A percentile compares a stretch with the other conserved stretches of the same genome.
phyloP scores from a whole-genome alignment of 1,139 yeast genomes.

The Trichomonascaceae sp. region DNA sequence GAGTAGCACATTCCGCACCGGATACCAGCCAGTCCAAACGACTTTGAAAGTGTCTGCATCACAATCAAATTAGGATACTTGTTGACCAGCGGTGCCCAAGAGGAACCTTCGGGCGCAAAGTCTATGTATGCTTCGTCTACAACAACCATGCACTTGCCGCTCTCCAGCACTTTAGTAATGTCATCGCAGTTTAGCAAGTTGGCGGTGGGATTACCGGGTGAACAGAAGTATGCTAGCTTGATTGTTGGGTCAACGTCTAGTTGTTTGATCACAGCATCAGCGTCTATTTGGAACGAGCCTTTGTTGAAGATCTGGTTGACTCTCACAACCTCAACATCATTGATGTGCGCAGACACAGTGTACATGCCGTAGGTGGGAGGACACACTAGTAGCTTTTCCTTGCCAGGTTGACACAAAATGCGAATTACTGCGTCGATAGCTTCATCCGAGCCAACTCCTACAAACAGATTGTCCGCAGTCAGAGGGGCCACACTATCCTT shows the following conservation, averaged over 20 bases:
- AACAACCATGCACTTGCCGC: constrained; percentile 70
- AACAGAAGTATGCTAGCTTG: constrained; percentile 73
- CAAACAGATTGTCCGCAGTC: constrained; percentile 57
- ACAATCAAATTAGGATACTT: constrained; percentile 75
- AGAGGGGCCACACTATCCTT: constrained; percentile 23
- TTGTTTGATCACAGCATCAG: constrained; percentile 39
- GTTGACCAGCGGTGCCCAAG: constrained; percentile 71
- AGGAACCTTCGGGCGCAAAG: constrained; percentile 54
- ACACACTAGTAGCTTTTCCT: constrained; percentile 68
- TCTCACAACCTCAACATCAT: constrained; percentile 65
- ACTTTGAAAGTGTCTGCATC: constrained; percentile 81
- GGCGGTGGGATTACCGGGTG: constrained; percentile 98
- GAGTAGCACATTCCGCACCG: constrained; percentile 75
- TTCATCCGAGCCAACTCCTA: constrained; percentile 97
- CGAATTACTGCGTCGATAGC: constrained; percentile 82
- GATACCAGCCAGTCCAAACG: constrained; percentile 93
- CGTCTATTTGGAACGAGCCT: constrained; percentile 50
- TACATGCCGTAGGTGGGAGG: constrained; percentile 99
- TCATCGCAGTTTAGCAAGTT: constrained; percentile 38
- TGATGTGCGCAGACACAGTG: constrained; percentile 75
- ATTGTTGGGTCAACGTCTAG: constrained; percentile 46
- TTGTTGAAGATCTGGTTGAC: constrained; percentile 50
- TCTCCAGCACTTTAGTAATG: constrained; percentile 40
- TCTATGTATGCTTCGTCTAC: constrained; percentile 95
- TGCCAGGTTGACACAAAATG: constrained; percentile 71